Conservation (phyloP, 2,329 filamentous ascomycete species). For the Chaetomium sp. region DNA sequence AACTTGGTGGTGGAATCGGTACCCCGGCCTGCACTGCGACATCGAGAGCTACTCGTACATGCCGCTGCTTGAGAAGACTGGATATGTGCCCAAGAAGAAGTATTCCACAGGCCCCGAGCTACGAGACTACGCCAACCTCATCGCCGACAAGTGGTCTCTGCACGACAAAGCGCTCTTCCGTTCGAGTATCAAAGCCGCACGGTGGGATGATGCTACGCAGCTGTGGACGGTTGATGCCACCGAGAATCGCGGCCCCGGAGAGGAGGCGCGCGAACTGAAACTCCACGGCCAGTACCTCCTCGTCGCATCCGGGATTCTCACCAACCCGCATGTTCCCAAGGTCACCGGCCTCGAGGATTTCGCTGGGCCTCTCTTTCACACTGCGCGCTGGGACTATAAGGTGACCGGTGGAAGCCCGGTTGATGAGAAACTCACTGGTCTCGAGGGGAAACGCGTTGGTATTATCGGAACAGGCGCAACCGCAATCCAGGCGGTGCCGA, state of each 20-base stretch:
- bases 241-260: constrained; percentile 25
- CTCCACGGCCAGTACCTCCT: constrained; percentile 36
- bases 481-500: constrained; percentile 39
- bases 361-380: constrained; percentile 39
- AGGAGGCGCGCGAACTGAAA: constrained; percentile 25
- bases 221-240: constrained; percentile 21
- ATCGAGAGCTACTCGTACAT: constrained; percentile 55
- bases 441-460: constrained; percentile 42
- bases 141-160: constrained; percentile 40
- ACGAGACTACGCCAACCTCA: constrained; percentile 37
- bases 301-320: constrained; percentile 34
- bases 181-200: constrained; percentile 32
- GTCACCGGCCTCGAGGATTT: constrained; percentile 38
- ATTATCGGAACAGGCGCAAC: constrained; percentile 47
- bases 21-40: constrained; percentile 49
- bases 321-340: constrained; percentile 37
- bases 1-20: constrained; percentile 48
- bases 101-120: constrained; percentile 35
- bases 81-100: constrained; percentile 48
- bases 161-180: constrained; percentile 41
- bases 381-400: constrained; percentile 40
- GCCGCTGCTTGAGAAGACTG: constrained; percentile 53
- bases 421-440: constrained; percentile 36
- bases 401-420: constrained; percentile 36
- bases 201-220: constrained; percentile 35